Conservation (phyloP, 345 rosid species). For the Corymbia maculata region DNA sequence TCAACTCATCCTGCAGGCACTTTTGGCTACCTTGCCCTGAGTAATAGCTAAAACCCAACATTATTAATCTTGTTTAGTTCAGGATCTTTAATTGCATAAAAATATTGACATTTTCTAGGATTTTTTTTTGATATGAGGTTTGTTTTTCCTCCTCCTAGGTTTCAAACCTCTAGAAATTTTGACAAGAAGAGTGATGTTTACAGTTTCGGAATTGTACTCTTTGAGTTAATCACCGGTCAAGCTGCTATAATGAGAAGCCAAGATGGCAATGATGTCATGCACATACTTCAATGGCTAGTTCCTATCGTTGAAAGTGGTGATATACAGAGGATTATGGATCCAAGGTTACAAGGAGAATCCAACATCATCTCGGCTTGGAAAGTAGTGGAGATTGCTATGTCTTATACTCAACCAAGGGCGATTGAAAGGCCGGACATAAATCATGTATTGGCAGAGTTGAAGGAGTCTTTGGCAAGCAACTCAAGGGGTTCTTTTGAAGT, state of each 20-base stretch:
- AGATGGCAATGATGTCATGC: neutral
- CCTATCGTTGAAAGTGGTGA: conserved; percentile 27
- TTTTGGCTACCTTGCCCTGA: conserved; percentile 48
- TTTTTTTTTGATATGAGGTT: neutral
- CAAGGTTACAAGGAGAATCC: conserved; percentile 15
- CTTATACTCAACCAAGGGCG: conserved; percentile 16
- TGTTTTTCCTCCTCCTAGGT: neutral
- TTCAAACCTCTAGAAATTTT: neutral
- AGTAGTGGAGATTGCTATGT: conserved; percentile 27
- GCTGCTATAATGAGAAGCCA: conserved; percentile 16
- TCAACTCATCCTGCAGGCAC: conserved; percentile 33
- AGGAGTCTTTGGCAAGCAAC: conserved; percentile 12
- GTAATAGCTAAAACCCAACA: conserved; percentile 11
- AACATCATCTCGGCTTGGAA: conserved; percentile 31
- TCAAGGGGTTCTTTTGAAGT: neutral
- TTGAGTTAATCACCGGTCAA: conserved; percentile 41
- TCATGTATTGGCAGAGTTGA: conserved; percentile 23
- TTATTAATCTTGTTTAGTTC: neutral
- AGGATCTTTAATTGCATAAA: neutral
- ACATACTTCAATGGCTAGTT: conserved; percentile 28
- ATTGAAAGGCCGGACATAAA: conserved; percentile 30
- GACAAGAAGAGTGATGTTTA: conserved; percentile 48
- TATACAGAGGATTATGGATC: conserved; percentile 25
- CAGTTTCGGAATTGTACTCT: conserved; percentile 39
- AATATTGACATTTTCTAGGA: neutral